A percentile compares a stretch with the other conserved stretches of the same genome.
phyloP scores from a whole-genome alignment of 805 yeast species.

The Saccharomycopsis babjevae region DNA sequence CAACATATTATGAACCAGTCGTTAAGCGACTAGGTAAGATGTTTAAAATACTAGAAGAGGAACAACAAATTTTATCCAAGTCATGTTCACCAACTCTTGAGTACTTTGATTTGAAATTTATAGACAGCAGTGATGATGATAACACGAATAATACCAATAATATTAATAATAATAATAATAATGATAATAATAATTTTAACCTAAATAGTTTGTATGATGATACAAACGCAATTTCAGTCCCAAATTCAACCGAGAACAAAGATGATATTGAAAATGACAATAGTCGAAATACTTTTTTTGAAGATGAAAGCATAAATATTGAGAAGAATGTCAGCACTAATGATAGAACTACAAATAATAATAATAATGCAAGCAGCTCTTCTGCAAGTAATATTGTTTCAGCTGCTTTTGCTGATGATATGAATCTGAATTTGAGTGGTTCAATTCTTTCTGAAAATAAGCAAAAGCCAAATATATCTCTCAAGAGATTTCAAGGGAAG shows the following conservation, averaged over 20 bases:
- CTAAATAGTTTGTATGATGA: too few species aligned
- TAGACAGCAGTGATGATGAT: constrained; percentile 13
- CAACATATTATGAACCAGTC: constrained; percentile 79
- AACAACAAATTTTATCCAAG: constrained; percentile 60
- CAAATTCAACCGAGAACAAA: too few species aligned
- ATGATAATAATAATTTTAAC: neutral
- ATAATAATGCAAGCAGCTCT: neutral
- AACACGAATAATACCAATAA: constrained; percentile 10
- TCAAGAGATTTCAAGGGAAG: neutral
- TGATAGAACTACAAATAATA: neutral
- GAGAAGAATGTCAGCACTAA: neutral
- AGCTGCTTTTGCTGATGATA: neutral
- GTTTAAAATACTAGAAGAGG: constrained; percentile 88
- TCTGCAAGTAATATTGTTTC: neutral
- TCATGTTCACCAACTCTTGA: constrained; percentile 19
- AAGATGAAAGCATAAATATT: neutral
- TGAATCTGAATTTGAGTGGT: neutral
- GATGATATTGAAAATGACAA: neutral
- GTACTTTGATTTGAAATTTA: constrained; percentile 7
- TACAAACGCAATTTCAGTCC: constrained; percentile 12
- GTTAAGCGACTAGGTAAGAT: constrained; percentile 75
- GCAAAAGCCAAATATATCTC: neutral
- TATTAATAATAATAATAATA: neutral
- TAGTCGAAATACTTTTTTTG: neutral
- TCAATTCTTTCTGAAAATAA: neutral